A percentile compares a stretch with the other conserved stretches of the same genome.
phyloP scores from a whole-genome alignment of 2,329 filamentous ascomycete species.

The Talaromyces sp. region DNA sequence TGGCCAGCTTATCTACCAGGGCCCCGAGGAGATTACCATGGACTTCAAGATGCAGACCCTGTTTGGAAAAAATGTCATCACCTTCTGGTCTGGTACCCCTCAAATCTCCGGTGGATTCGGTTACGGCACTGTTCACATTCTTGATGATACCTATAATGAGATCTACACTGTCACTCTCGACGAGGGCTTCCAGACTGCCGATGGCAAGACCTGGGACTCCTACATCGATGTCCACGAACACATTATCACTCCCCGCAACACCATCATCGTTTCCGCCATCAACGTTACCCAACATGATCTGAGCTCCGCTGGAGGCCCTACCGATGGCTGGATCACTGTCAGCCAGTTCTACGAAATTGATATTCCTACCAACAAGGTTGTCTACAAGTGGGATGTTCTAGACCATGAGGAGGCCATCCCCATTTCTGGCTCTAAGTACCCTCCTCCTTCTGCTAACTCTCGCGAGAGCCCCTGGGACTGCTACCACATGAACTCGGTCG shows the following conservation, averaged over 20 bases:
- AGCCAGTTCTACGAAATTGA: conserved; percentile 40
- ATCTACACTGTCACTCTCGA: conserved; percentile 35
- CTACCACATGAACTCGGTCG: conserved; percentile 41
- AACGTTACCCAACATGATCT: conserved; percentile 39
- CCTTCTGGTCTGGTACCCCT: conserved; percentile 38
- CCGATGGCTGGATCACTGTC: conserved; percentile 36
- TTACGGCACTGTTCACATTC: conserved; percentile 35
- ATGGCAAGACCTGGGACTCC: conserved; percentile 23
- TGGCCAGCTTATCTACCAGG: conserved; percentile 38
- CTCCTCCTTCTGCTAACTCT: conserved; percentile 1
- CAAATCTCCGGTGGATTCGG: conserved; percentile 28
- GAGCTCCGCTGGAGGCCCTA: conserved; percentile 32
- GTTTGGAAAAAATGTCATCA: conserved; percentile 35
- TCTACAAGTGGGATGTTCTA: conserved; percentile 38
- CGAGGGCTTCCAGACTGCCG: conserved; percentile 29
- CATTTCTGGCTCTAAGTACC: conserved; percentile 24
- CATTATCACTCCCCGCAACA: conserved; percentile 35
- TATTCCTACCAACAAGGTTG: conserved; percentile 36
- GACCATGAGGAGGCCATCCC: conserved; percentile 36
- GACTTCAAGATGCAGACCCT: conserved; percentile 38
- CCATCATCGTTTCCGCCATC: conserved; percentile 38
- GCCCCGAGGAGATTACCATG: conserved; percentile 31
- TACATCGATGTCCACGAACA: conserved; percentile 42
- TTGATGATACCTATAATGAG: conserved; percentile 37
- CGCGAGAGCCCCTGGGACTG: conserved; percentile 35